Percentiles rank a stretch among this genome's conserved stretches.
phyloP scores from a whole-genome alignment of 352 stramenopile species.

The Phytophthora melonis region DNA sequence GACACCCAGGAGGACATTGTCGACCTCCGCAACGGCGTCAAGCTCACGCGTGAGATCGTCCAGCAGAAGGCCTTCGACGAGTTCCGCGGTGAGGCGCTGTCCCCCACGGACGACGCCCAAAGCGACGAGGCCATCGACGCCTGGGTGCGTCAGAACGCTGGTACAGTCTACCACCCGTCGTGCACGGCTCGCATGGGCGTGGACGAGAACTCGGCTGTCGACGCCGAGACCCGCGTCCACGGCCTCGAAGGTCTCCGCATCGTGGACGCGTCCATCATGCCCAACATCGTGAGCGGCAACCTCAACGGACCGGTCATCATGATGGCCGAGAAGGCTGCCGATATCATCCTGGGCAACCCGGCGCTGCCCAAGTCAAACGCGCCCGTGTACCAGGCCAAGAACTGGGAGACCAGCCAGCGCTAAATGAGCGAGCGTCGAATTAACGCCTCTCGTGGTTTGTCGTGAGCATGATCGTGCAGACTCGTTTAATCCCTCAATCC shows the following conservation, averaged over 20 bases:
- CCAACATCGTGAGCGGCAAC: slow-evolving; percentile 94
- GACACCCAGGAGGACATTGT: slow-evolving; percentile 71
- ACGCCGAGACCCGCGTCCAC: slow-evolving; percentile 82
- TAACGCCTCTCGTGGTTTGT: too few relatives aligned
- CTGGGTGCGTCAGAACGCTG: slow-evolving; percentile 77
- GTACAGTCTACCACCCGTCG: slow-evolving; percentile 87
- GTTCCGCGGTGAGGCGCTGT: slow-evolving; percentile 76
- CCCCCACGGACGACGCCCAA: slow-evolving; percentile 57
- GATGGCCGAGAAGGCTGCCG: slow-evolving; percentile 92
- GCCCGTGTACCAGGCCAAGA: slow-evolving; percentile 65
- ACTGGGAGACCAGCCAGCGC: slow-evolving; percentile 76
- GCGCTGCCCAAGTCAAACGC: slow-evolving; percentile 68
- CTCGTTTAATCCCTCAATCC: too few relatives aligned
- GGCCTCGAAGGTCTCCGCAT: slow-evolving; percentile 87
- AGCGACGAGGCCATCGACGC: slow-evolving; percentile 77
- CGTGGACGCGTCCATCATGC: slow-evolving; percentile 94
- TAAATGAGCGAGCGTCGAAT: slow-evolving; percentile 30
- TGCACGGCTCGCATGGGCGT: slow-evolving; percentile 89
- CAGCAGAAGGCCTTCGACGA: slow-evolving; percentile 85
- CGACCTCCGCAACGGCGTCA: slow-evolving; percentile 75
- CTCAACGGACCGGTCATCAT: slow-evolving; percentile 93
- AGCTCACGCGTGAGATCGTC: slow-evolving; percentile 84
- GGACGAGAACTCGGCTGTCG: slow-evolving; percentile 81
- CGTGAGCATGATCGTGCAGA: too few relatives aligned
- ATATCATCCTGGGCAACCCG: slow-evolving; percentile 86